phyloP scores from a whole-genome alignment of 2,329 filamentous ascomycete species.

The Penicillium sp. region DNA sequence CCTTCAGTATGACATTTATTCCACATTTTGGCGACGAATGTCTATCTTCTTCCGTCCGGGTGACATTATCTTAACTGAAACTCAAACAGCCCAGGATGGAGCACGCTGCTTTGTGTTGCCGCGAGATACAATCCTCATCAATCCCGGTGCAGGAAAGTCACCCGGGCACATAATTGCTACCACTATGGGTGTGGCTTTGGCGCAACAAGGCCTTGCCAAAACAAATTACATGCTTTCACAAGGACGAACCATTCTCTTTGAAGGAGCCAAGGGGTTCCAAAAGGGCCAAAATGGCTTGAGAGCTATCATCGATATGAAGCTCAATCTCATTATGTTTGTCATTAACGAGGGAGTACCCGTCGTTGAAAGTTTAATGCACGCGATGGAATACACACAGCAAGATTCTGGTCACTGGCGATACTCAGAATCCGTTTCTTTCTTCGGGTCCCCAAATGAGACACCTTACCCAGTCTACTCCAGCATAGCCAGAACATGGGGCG shows the following conservation, averaged over 20 bases:
- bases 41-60: neutral
- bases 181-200: neutral
- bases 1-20: neutral
- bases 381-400: neutral
- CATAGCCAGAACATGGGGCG: neutral
- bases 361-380: neutral
- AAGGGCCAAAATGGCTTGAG: neutral
- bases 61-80: neutral
- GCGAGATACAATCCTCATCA: neutral
- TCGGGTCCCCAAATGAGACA: neutral
- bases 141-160: neutral
- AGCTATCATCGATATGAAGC: neutral
- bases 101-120: neutral
- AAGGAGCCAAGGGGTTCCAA: neutral
- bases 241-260: neutral
- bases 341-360: neutral
- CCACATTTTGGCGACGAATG: neutral
- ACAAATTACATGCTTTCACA: neutral
- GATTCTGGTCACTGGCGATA: neutral
- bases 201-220: neutral
- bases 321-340: neutral
- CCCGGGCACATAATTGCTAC: neutral
- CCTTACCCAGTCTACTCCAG: neutral
- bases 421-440: slow-evolving; percentile 2
- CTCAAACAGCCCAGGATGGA: neutral